These are phyloP conservation scores for Luffa aegyptiaca DNA, from an alignment of 306 rosid species.

Conservation along the genomic window DNA sequence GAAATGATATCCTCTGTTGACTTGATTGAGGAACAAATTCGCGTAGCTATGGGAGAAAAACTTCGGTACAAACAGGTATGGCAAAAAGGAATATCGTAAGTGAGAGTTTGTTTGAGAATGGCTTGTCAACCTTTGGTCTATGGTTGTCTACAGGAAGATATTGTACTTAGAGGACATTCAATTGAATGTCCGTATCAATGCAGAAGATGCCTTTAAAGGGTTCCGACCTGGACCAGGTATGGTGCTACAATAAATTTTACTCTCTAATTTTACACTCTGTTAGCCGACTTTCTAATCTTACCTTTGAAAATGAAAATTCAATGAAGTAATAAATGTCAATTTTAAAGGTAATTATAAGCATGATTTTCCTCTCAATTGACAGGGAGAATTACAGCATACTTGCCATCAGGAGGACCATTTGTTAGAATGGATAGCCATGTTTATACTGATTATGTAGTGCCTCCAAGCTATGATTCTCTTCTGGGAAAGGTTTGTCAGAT, in stretches of 20 bases:
- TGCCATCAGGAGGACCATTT: constrained; percentile 98
- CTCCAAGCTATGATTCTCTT: constrained; percentile 97
- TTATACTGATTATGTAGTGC: constrained; percentile 94
- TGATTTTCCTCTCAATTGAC: constrained; percentile 21
- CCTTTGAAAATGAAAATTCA: neutral
- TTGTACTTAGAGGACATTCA: constrained; percentile 92
- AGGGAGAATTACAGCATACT: constrained; percentile 94
- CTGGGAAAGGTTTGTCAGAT: constrained; percentile 62
- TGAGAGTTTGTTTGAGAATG: constrained; percentile 8
- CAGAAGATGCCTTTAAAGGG: constrained; percentile 94
- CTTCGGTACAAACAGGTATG: constrained; percentile 70
- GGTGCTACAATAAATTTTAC: neutral
- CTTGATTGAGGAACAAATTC: constrained; percentile 95
- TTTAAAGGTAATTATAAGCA: neutral
- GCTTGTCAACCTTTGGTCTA: constrained; percentile 14
- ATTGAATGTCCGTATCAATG: constrained; percentile 97
- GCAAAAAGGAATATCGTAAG: constrained; percentile 10
- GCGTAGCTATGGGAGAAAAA: constrained; percentile 87
- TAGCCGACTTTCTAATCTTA: neutral
- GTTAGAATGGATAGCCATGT: constrained; percentile 99
- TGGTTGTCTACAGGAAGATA: constrained; percentile 57
- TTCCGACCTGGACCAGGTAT: constrained; percentile 98
- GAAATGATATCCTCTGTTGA: constrained; percentile 95
- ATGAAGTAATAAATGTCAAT: neutral
- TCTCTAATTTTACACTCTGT: neutral